These are phyloP conservation scores for Leishmania tarentolae DNA, from an alignment of 208 protist genomes.

Conservation along the genomic window DNA sequence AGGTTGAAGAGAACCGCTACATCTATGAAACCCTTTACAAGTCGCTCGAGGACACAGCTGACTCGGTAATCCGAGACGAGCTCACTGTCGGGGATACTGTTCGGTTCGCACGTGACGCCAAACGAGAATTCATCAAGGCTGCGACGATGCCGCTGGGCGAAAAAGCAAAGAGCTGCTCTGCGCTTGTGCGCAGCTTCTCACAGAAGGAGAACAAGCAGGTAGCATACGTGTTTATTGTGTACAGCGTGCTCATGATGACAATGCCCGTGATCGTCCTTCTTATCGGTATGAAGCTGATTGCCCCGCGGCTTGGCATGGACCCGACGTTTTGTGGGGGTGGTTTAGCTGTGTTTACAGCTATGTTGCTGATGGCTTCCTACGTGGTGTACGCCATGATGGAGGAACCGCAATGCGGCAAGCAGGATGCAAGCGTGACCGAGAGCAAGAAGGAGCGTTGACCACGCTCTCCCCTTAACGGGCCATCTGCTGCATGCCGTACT, in stretches of 20 bases:
- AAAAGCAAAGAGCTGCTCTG: constrained; percentile 51
- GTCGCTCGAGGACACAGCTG: constrained; percentile 41
- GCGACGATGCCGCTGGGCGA: constrained; percentile 47
- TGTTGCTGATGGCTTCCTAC: constrained; percentile 62
- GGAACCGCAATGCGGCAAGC: constrained; percentile 21
- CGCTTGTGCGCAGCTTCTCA: constrained; percentile 38
- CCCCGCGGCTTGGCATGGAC: constrained; percentile 47
- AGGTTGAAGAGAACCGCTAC: constrained; percentile 63
- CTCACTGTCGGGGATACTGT: constrained; percentile 49
- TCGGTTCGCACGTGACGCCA: constrained; percentile 35
- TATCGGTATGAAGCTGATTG: constrained; percentile 60
- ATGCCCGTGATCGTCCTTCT: constrained; percentile 66
- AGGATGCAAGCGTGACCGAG: constrained; percentile 1
- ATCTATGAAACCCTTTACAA: constrained; percentile 70
- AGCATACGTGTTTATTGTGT: constrained; percentile 48
- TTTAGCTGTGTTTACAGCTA: constrained; percentile 44
- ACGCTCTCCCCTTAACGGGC: background rate
- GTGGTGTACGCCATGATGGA: constrained; percentile 68
- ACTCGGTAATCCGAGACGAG: constrained; percentile 31
- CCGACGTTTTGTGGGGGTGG: constrained; percentile 64
- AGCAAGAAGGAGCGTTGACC: constrained; percentile 48
- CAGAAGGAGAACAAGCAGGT: constrained; percentile 48
- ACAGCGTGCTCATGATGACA: constrained; percentile 69
- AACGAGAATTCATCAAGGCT: constrained; percentile 48
- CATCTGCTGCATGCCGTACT: background rate